Conservation (phyloP, 495 filamentous ascomycete genomes). For the Chaetomium fimeti region DNA sequence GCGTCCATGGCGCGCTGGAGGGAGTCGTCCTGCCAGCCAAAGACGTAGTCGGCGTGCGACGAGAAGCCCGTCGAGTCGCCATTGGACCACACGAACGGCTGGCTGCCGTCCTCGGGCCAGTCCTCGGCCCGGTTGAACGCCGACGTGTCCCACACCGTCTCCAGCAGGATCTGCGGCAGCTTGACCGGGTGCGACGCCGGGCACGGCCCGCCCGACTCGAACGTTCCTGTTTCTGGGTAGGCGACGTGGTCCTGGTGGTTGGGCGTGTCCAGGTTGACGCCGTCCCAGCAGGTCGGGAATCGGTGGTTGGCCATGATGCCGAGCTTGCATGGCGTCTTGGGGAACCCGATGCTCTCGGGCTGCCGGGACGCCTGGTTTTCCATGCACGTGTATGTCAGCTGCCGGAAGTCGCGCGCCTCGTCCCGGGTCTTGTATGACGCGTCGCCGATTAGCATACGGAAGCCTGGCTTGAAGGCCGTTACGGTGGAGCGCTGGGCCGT, state of each 20-base stretch:
- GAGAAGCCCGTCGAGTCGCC: constrained; percentile 42
- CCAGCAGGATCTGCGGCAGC: constrained; percentile 43
- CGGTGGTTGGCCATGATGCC: constrained; percentile 47
- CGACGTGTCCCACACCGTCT: constrained; percentile 44
- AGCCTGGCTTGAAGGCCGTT: constrained; percentile 53
- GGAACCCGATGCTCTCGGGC: constrained; percentile 38
- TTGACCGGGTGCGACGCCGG: constrained; percentile 38
- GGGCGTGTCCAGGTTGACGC: constrained; percentile 37
- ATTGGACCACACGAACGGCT: constrained; percentile 51
- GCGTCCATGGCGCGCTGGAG: constrained; percentile 46
- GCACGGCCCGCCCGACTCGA: constrained; percentile 36
- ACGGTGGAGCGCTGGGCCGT: constrained; percentile 32
- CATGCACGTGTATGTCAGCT: constrained; percentile 47
- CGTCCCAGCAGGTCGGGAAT: constrained; percentile 39
- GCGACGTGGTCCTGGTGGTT: constrained; percentile 45
- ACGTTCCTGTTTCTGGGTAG: constrained; percentile 39
- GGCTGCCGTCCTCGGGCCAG: constrained; percentile 46
- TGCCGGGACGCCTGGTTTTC: constrained; percentile 34
- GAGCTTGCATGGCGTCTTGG: constrained; percentile 35
- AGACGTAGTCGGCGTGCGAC: constrained; percentile 45
- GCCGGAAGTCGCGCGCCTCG: constrained; percentile 39
- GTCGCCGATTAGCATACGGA: constrained; percentile 74
- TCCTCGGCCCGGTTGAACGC: constrained; percentile 38
- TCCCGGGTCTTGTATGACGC: constrained; percentile 41
- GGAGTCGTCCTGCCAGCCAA: constrained; percentile 44